Percentiles rank a stretch among this genome's conserved stretches.
Evolutionary conservation across 129 eudicot genomes (phyloP).

Genomic region (Arctium minus): DNA sequence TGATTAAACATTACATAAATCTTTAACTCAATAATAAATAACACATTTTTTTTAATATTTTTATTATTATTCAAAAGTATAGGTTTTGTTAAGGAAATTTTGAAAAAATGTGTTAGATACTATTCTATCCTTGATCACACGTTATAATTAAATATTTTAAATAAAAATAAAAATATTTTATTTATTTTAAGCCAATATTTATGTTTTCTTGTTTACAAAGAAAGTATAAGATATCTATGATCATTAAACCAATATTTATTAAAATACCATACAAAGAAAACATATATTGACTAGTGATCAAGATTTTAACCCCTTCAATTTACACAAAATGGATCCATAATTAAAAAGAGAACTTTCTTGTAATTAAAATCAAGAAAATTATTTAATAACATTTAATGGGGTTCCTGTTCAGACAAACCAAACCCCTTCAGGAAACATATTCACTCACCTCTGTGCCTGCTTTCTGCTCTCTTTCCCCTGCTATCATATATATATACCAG

Average conservation of each 20-base stretch:
- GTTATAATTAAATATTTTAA: no score
- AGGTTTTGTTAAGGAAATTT: no score
- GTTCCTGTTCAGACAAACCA: not conserved
- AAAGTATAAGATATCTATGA: not conserved
- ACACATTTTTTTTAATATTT: no score
- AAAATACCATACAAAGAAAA: not conserved
- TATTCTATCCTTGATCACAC: no score
- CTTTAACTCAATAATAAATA: no score
- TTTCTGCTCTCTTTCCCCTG: constrained; percentile 11
- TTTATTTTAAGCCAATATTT: not conserved
- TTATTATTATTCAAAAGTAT: no score
- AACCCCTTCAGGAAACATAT: constrained; percentile 21
- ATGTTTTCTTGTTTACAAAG: not conserved
- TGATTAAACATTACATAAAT: no score
- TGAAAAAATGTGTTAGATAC: not conserved
- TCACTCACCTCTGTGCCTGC: constrained; percentile 21
- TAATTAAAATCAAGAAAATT: constrained; percentile 11
- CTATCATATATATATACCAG: constrained; percentile 5
- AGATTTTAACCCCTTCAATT: not conserved
- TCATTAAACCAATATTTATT: constrained; percentile 6
- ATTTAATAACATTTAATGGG: constrained; percentile 10
- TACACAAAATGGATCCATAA: not conserved
- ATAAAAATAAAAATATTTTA: no score
- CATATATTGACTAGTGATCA: not conserved
- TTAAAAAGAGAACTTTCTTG: not conserved